Evolutionary conservation across 1,139 yeast species (phyloP).

Genomic region (Pichia sp.): DNA sequence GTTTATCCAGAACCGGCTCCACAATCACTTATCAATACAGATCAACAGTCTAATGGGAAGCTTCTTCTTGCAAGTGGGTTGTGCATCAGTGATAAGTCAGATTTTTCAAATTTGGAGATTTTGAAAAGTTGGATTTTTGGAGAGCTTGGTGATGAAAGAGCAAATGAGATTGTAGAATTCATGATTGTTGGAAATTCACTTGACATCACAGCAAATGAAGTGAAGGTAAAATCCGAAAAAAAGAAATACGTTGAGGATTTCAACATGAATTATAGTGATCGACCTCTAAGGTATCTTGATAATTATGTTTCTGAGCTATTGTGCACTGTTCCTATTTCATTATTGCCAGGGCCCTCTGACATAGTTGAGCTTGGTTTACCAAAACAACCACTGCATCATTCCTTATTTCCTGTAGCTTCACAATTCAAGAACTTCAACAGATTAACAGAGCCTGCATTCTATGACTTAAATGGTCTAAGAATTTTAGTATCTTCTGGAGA

Average conservation of each 20-base stretch:
- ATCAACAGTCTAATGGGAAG: slow-evolving; percentile 18
- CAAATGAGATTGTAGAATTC: slow-evolving; percentile 22
- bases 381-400: slow-evolving; percentile 78
- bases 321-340: slow-evolving; percentile 54
- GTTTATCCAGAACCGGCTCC: slow-evolving; percentile 60
- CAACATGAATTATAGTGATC: slow-evolving; percentile 41
- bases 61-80: slow-evolving; percentile 75
- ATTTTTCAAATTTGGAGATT: slow-evolving; percentile 47
- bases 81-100: slow-evolving; percentile 41
- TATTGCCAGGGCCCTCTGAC: slow-evolving; percentile 82
- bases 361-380: slow-evolving; percentile 82
- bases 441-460: slow-evolving; percentile 73
- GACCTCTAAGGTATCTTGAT: slow-evolving; percentile 45
- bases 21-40: slow-evolving; percentile 31
- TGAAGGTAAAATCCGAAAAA: slow-evolving; percentile 23
- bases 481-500: slow-evolving; percentile 79
- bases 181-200: slow-evolving; percentile 70
- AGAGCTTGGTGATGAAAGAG: slow-evolving; percentile 34
- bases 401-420: slow-evolving; percentile 51
- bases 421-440: slow-evolving; percentile 39
- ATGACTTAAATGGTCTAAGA: slow-evolving; percentile 47
- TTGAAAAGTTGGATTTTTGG: slow-evolving; percentile 69
- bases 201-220: slow-evolving; percentile 27
- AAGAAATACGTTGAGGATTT: slow-evolving; percentile 50
- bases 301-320: slow-evolving; percentile 51